Conservation (phyloP, 495 filamentous ascomycete species). For the Oleoguttula mirabilis region DNA sequence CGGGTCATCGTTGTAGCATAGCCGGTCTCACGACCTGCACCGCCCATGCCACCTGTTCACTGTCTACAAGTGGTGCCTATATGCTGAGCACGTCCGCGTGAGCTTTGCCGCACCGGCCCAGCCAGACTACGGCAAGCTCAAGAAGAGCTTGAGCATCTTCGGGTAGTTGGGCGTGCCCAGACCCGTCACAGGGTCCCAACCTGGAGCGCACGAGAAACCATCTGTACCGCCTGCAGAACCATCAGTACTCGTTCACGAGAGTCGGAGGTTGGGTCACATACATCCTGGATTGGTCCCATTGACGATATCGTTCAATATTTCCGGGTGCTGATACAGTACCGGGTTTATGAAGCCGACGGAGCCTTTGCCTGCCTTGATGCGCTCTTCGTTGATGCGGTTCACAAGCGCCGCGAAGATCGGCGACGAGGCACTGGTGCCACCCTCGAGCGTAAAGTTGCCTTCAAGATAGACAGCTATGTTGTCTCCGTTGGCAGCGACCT, state of each 20-base stretch:
- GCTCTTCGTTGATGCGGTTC: slow-evolving; percentile 20
- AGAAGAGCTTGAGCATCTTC: slow-evolving; percentile 25
- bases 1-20: no score
- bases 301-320: slow-evolving; percentile 21
- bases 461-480: slow-evolving; percentile 15
- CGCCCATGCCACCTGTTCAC: no score
- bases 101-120: no score
- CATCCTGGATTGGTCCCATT: slow-evolving; percentile 20
- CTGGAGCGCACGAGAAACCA: slow-evolving; percentile 38
- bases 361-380: slow-evolving; percentile 18
- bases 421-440: slow-evolving; percentile 32
- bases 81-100: no score
- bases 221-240: no score
- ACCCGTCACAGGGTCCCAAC: slow-evolving; percentile 38
- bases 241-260: no score
- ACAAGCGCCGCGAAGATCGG: slow-evolving; percentile 18
- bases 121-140: slow-evolving; percentile 19
- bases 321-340: slow-evolving; percentile 14
- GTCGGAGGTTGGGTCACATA: no score
- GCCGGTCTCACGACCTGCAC: no score
- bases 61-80: no score
- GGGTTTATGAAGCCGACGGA: slow-evolving; percentile 21
- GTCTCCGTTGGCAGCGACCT: slow-evolving; percentile 43
- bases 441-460: slow-evolving; percentile 17
- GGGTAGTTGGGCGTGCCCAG: slow-evolving; percentile 42